Conservation (phyloP, 441 rosid species). For the Pelargonium fulgidum region DNA sequence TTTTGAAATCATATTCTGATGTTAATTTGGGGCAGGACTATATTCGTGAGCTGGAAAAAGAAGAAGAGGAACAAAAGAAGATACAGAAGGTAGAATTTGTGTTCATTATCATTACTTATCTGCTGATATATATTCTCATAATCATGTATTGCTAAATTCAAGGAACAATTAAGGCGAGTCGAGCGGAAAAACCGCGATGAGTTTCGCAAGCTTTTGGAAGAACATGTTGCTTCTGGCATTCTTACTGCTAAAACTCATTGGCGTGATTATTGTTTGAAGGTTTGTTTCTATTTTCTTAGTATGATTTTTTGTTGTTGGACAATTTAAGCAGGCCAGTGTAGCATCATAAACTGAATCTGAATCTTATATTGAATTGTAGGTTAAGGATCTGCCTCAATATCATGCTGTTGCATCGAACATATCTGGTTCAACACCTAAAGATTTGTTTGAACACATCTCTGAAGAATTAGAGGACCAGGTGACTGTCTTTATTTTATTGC, state of each 20-base stretch:
- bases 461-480: conserved; percentile 90
- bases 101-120: conserved; percentile 13
- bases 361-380: conserved; percentile 34
- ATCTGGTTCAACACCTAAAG: conserved; percentile 89
- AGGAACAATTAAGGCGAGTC: conserved; percentile 80
- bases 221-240: conserved; percentile 61
- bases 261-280: conserved; percentile 85
- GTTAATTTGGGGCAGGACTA: conserved; percentile 56
- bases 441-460: conserved; percentile 82
- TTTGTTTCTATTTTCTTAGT: conserved; percentile 16
- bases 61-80: conserved; percentile 87
- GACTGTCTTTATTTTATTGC: not conserved
- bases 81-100: conserved; percentile 60
- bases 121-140: conserved; percentile 16
- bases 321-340: not conserved
- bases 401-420: conserved; percentile 78
- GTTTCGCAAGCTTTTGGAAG: conserved; percentile 74
- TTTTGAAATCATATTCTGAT: conserved; percentile 22
- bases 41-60: conserved; percentile 77
- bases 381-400: conserved; percentile 76
- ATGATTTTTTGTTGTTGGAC: conserved; percentile 14
- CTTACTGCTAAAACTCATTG: conserved; percentile 83
- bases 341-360: not conserved
- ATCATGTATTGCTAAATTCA: conserved; percentile 26
- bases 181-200: conserved; percentile 95